Evolutionary conservation across 2,329 filamentous ascomycete genomes (phyloP).

Genomic region (Clonostachys solani): DNA sequence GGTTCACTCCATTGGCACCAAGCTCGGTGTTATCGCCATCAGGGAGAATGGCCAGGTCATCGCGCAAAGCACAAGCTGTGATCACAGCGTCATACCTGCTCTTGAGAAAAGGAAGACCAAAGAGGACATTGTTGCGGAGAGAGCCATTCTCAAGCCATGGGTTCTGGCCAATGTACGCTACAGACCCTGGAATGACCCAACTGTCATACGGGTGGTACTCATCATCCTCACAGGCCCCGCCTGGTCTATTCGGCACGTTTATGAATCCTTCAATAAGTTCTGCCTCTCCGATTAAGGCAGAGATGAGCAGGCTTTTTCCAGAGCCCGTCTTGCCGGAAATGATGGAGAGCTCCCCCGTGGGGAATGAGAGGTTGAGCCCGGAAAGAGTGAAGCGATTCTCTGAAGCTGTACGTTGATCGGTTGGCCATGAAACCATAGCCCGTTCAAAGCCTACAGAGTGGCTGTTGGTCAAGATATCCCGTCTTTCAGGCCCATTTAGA

Average conservation of each 20-base stretch:
- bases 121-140: slow-evolving; percentile 74
- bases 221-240: slow-evolving; percentile 53
- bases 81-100: slow-evolving; percentile 68
- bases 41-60: slow-evolving; percentile 70
- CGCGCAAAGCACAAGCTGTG: slow-evolving; percentile 67
- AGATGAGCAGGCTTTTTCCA: slow-evolving; percentile 72
- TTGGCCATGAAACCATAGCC: slow-evolving; percentile 71
- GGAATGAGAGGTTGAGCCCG: slow-evolving; percentile 63
- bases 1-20: slow-evolving; percentile 78
- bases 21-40: slow-evolving; percentile 80
- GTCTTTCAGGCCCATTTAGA: slow-evolving; percentile 61
- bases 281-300: slow-evolving; percentile 70
- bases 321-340: slow-evolving; percentile 75
- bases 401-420: slow-evolving; percentile 57
- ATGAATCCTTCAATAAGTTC: slow-evolving; percentile 63
- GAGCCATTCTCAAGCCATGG: slow-evolving; percentile 84
- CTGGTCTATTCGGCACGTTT: slow-evolving; percentile 44
- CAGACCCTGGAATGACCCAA: slow-evolving; percentile 65
- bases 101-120: slow-evolving; percentile 66
- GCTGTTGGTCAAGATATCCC: slow-evolving; percentile 46
- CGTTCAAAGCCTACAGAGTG: slow-evolving; percentile 61
- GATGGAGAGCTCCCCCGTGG: slow-evolving; percentile 64
- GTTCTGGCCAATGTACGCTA: slow-evolving; percentile 75
- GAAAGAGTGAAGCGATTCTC: slow-evolving; percentile 61
- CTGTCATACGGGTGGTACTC: slow-evolving; percentile 55